phyloP scores from a whole-genome alignment of 306 rosid genomes.

The Acmispon strigosus region DNA sequence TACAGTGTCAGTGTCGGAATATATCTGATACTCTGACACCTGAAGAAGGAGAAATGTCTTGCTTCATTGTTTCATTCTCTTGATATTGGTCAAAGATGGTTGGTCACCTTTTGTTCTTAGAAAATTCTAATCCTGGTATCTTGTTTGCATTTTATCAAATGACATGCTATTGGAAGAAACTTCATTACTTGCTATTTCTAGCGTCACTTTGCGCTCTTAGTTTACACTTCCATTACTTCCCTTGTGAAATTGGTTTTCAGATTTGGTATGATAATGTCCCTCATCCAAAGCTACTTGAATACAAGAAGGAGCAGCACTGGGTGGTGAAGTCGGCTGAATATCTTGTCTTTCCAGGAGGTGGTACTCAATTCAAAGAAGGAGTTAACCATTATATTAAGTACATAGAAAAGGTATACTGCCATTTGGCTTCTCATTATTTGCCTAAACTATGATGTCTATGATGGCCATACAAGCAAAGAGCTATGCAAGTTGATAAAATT shows the following conservation, averaged over 20 bases:
- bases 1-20: no score
- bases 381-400: conserved; percentile 46
- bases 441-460: background rate
- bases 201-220: background rate
- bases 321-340: conserved; percentile 59
- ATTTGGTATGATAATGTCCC: conserved; percentile 84
- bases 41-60: no score
- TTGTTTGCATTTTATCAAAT: background rate
- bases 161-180: background rate
- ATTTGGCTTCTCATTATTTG: background rate
- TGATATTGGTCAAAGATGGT: background rate
- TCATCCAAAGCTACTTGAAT: conserved; percentile 23
- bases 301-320: conserved; percentile 88
- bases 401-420: conserved; percentile 46
- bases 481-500: background rate
- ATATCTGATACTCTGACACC: no score
- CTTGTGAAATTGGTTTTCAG: conserved; percentile 26
- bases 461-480: no score
- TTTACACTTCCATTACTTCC: background rate
- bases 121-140: background rate
- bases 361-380: conserved; percentile 84
- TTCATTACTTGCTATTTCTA: background rate
- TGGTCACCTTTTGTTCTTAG: background rate
- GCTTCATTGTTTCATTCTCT: no score
- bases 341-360: conserved; percentile 74